phyloP scores from a whole-genome alignment of 2,329 filamentous ascomycete species.

The Piedraia hortae region DNA sequence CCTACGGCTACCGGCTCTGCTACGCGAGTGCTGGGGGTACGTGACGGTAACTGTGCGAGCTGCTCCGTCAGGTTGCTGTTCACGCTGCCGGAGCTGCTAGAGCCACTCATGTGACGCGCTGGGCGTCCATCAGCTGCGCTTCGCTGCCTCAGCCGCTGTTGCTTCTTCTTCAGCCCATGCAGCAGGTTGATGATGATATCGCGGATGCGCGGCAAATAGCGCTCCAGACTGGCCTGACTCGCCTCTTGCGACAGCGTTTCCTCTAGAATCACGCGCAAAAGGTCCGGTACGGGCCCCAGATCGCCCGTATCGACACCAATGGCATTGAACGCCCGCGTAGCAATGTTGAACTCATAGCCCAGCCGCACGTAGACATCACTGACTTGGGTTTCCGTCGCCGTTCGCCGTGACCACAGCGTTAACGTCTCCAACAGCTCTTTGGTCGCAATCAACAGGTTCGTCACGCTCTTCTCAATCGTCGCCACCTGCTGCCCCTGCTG shows the following conservation, averaged over 20 bases:
- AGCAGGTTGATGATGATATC: slow-evolving; percentile 97
- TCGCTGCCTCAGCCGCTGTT: slow-evolving; percentile 49
- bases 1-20: slow-evolving; percentile 15
- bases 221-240: slow-evolving; percentile 74
- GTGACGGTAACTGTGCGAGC: slow-evolving; percentile 15
- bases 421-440: slow-evolving; percentile 93
- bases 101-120: slow-evolving; percentile 18
- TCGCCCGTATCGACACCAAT: slow-evolving; percentile 92
- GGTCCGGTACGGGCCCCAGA: slow-evolving; percentile 80
- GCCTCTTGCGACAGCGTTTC: slow-evolving; percentile 92
- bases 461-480: slow-evolving; percentile 97
- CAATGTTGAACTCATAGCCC: slow-evolving; percentile 98
- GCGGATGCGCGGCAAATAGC: slow-evolving; percentile 75
- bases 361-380: slow-evolving; percentile 94
- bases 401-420: slow-evolving; percentile 86
- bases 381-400: slow-evolving; percentile 78
- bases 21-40: slow-evolving; percentile 15
- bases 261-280: slow-evolving; percentile 71
- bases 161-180: slow-evolving; percentile 88
- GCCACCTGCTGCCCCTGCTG: slow-evolving; percentile 54
- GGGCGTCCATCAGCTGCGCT: slow-evolving; percentile 11
- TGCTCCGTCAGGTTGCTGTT: slow-evolving; percentile 20
- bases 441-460: slow-evolving; percentile 85
- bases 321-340: slow-evolving; percentile 81
- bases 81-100: slow-evolving; percentile 19